Base-by-base conservation (phyloP, 306 rosid species). In the Vicia sativa region DNA sequence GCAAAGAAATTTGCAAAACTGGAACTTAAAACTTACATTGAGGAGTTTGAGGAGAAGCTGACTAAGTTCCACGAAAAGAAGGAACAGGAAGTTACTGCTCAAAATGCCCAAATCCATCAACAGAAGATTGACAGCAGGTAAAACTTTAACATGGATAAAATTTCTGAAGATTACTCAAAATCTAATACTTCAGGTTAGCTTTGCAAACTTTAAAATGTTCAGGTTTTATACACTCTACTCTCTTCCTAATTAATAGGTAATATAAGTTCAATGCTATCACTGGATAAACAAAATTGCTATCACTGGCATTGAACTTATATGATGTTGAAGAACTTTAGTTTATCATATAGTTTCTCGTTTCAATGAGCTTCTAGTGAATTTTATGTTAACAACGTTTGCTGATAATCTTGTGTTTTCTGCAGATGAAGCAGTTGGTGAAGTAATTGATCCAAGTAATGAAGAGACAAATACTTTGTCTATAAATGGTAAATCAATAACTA, bases 41-140 rank as follows among this genome's bases (percentile, higher is more conserved):
- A 90, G 75, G 98, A 93, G 81, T 93, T 93, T 75, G 98, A 93
- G 86, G 98, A 93, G 37, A 90, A 87, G 79, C 79, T 93, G 53
- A 86, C 83, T 53, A 90, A 86, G 82, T 82, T 85, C 67, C 98
- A 92, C 62, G 96, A 90, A 68, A 87, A 83, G 79, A 93, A 93
- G 78, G 96, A 93, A 42, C 98, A 85, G 68, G 96, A 90, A 83
- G 76, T 25, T 56, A 87, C 93, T 43, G 87, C 96, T 53, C 84
- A 81, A 80, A 87, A 87, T 77, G 98, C 98, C 57, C 80, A 80
- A 75, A 79, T 83, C 37, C 96, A 92, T 83, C 90, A 86, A 37
- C 81, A 75, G 71, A 90, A 84, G 76, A 75, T 86, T 57, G 74
- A 54, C 74, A 53, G 77, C 73, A 60, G 58, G 79, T 85, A 81